Evolutionary conservation across 2,329 filamentous ascomycete genomes (phyloP).

Genomic region (Cordyceps pruinosa): DNA sequence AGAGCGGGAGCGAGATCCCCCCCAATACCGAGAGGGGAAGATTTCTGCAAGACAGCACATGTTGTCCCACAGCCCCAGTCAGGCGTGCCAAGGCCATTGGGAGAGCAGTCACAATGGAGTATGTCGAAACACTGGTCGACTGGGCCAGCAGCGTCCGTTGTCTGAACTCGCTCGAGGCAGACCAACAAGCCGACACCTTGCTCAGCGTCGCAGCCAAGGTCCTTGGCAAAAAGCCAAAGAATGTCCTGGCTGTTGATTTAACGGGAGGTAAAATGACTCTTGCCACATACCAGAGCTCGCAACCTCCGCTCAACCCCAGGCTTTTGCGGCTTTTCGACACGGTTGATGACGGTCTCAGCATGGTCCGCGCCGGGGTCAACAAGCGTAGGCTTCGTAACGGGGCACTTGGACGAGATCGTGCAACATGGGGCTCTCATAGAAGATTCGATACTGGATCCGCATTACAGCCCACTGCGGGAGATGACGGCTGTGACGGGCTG

Average conservation of each 20-base stretch:
- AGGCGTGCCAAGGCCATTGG: not conserved
- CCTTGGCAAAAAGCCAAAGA: not conserved
- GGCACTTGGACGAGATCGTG: not conserved
- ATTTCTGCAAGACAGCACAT: constrained; percentile 5
- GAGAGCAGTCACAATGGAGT: constrained; percentile 5
- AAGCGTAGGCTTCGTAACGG: not conserved
- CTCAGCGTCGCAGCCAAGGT: not conserved
- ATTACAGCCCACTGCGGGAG: not conserved
- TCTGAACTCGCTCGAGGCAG: constrained; percentile 5
- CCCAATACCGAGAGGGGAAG: not conserved
- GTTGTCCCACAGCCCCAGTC: constrained; percentile 3
- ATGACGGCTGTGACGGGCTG: not conserved
- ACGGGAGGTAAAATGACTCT: constrained; percentile 6
- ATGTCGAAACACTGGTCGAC: constrained; percentile 1
- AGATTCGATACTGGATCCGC: not conserved
- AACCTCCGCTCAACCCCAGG: constrained; percentile 3
- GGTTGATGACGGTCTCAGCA: not conserved
- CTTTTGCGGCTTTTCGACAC: not conserved
- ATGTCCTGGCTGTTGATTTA: not conserved
- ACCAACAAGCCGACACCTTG: constrained; percentile 1
- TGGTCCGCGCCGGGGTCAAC: not conserved
- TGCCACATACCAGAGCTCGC: not conserved
- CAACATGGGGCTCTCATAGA: constrained; percentile 6
- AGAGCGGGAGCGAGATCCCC: not conserved
- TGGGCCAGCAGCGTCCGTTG: constrained; percentile 5